Base-by-base conservation (phyloP, 2,329 filamentous ascomycete genomes). In the Tolypocladium amazonense region DNA sequence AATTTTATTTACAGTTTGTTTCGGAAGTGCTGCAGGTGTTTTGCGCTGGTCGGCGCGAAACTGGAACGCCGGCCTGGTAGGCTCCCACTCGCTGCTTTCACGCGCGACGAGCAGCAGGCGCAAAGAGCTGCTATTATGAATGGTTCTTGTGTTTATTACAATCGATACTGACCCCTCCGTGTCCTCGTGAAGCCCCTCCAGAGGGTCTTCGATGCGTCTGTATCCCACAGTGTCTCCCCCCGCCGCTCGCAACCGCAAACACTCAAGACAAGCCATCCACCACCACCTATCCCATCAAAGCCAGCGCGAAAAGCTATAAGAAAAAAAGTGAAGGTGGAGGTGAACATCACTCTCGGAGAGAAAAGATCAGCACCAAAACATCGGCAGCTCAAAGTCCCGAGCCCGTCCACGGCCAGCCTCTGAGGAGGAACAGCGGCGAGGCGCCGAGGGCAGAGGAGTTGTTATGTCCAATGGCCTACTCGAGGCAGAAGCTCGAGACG, bases 101-200 rank as follows among this genome's bases (percentile, higher is more conserved):
- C 33, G 33, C 33, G 33, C 33, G 33, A 9, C 33, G 33, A 35
- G 7, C 7, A 20, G 20, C 50, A 23, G 18, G 14, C 4, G 5
- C 8, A 47, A 14, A 35, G 14, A 33, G 30, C 20, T 53, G 30
- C 30, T 9, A 23, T 23, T 54, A 20, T 35, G 50, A 23, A 56
- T 45, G 43, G 53, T 57, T n/a, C 55, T 50, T 61, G 47, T 39
- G 56, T 59, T 52, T 56, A 55, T 61, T 58, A 58, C 58, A 59
- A 59, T 55, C 47, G 57, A 58, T 58, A 56, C 60, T 59, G 52
- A 58, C 30, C 53, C 41, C 37, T 18, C 47, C 43, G 27, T 43
- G 27, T 33, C 45, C 5, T 37, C 27, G 23, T 37, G 43, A 59
- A 55, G 52, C 54, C 33, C 23, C 18, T 50, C 38, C 33, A 37